Conservation (phyloP, 352 stramenopile species). For the Pythium apleroticum region DNA sequence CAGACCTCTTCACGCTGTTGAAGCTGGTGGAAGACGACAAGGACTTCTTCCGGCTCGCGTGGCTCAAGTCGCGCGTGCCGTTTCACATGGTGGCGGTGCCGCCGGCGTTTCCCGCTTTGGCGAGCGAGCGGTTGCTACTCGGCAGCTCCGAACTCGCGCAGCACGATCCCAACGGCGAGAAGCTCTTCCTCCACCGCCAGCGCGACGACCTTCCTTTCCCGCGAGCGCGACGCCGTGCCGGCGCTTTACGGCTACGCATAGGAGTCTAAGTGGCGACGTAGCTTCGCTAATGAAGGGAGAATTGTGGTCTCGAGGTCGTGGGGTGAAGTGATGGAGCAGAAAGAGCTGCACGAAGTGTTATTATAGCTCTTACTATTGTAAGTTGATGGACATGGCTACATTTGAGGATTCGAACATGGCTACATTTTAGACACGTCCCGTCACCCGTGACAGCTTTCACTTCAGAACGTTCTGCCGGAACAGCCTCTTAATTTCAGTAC, state of each 20-base stretch:
- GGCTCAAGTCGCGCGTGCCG: constrained; percentile 15
- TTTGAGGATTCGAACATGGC: neutral
- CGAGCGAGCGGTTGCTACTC: constrained; percentile 7
- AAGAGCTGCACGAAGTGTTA: constrained; percentile 6
- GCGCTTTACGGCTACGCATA: neutral
- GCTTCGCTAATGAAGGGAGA: no score
- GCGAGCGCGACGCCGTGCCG: neutral
- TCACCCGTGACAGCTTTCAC: no score
- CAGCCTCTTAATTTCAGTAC: no score
- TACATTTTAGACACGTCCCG: neutral
- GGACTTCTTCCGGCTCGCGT: constrained; percentile 35
- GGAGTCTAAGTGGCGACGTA: constrained; percentile 5
- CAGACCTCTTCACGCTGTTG: constrained; percentile 22
- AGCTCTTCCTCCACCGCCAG: constrained; percentile 29
- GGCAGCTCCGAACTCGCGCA: constrained; percentile 31
- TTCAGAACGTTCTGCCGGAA: neutral
- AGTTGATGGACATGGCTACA: constrained; percentile 16
- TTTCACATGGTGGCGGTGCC: constrained; percentile 28
- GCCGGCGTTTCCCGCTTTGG: neutral
- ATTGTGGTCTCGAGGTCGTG: constrained; percentile 2
- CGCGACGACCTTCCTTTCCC: constrained; percentile 28
- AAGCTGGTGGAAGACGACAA: constrained; percentile 23
- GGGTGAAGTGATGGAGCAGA: neutral
- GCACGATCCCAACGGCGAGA: constrained; percentile 21
- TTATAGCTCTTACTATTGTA: neutral